Evolutionary conservation across 352 stramenopile species (phyloP), one percentile per base, ranked within the genome.

Genomic region (Aphanomyces euteiches): DNA sequence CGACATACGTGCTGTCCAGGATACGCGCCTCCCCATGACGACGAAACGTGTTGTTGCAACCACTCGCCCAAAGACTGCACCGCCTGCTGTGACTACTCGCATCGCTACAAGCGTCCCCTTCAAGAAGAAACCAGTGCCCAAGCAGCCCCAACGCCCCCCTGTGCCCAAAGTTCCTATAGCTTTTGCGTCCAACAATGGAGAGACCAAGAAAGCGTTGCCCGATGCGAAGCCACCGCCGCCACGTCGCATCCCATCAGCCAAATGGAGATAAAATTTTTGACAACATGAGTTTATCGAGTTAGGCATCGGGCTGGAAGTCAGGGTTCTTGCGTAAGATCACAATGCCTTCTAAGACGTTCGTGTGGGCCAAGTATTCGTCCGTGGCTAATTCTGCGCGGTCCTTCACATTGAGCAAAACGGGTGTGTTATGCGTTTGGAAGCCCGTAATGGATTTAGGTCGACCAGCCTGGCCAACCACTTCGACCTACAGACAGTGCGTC

Each of bases 401-500:
- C 77, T 98, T 97, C 39, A 98, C 87, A 69, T 96, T 97, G 45
- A 99, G 84, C 74, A 99, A 82, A 59, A 99, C 98, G 48, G 98
- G 98, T 41, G 97, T 99, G 65, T 95, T 99, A 81, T 99, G 98
- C 50, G 97, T 99, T 78, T 99, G 98, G 81, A 99, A 99, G 63
- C 98, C 98, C 59, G 98, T 99, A 72, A 99, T 99, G 56, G 96
- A 98, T 85, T 99, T 99, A 13, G 97, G 97, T 41, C 97, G 96
- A 77, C 98, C 98, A 7, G 98, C 97, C 85, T 99, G 97, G 6
- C 97, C 98, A 41, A 99, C 98, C 61, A 98, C 99, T 74, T 99
- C 98, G 45, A 99, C 85, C 87, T 94, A 57, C 8, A 74, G 17
- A 67, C 41, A 50, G 59, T n/a, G 50, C 10, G 28, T 28, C 28